These are phyloP conservation scores for Ensete glaucum DNA, from an alignment of 176 grass and related monocot species.

Conservation along the genomic window DNA sequence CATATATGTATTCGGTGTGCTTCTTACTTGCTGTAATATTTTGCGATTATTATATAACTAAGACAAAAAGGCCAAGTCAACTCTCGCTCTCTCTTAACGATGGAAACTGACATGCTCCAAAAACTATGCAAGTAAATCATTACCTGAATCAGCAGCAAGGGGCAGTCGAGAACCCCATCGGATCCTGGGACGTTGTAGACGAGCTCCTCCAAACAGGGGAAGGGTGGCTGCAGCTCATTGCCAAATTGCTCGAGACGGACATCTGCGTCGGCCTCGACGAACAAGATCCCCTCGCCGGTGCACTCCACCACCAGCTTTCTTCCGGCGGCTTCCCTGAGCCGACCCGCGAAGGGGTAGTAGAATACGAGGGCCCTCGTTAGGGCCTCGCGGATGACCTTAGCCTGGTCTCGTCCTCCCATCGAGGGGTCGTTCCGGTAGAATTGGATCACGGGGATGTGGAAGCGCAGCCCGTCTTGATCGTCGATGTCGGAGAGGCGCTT, in stretches of 20 bases:
- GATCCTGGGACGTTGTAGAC: slow-evolving; percentile 2
- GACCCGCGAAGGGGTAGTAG: slow-evolving; percentile 80
- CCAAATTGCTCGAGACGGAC: slow-evolving; percentile 65
- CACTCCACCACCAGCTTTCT: slow-evolving; percentile 84
- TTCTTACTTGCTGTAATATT: too few species aligned
- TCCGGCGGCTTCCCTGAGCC: slow-evolving; percentile 41
- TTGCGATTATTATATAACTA: too few species aligned
- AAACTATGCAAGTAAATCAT: neutral
- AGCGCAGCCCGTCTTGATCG: slow-evolving; percentile 18
- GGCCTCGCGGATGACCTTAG: slow-evolving; percentile 47
- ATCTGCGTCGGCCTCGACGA: slow-evolving; percentile 66
- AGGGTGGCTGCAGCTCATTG: slow-evolving; percentile 29
- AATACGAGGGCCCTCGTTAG: slow-evolving; percentile 54
- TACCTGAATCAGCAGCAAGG: slow-evolving; percentile 17
- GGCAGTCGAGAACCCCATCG: neutral
- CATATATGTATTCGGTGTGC: too few species aligned
- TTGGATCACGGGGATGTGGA: slow-evolving; percentile 16
- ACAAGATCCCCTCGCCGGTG: slow-evolving; percentile 67
- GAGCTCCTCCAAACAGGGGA: slow-evolving; percentile 17
- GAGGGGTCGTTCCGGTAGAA: neutral
- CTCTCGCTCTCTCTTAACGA: neutral
- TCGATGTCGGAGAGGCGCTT: slow-evolving; percentile 13
- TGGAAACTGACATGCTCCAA: neutral
- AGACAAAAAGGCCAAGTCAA: too few species aligned
- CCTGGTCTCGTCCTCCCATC: slow-evolving; percentile 4